Evolutionary conservation across 768 basidiomycete genomes (phyloP).

Genomic region (Rhodotorula diobovata): DNA sequence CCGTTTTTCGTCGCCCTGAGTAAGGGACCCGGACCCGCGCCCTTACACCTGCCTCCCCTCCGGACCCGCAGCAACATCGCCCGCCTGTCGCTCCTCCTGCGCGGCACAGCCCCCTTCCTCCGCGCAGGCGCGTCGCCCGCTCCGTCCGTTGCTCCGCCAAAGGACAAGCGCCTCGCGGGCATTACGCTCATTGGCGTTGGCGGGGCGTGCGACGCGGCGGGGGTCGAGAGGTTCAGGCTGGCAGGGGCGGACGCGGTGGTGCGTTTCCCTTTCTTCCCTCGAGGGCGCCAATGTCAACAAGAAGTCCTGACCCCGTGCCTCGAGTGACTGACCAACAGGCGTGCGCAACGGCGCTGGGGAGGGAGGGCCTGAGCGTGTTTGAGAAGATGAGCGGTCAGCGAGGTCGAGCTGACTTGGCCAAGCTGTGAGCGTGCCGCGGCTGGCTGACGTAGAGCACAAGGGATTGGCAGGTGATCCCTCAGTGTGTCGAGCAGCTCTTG

Average conservation of each 20-base stretch:
- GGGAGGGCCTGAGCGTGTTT: constrained; percentile 51
- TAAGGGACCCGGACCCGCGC: too few relatives aligned
- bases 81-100: constrained; percentile 58
- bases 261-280: neutral
- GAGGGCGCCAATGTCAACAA: neutral
- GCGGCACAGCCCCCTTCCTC: constrained; percentile 47
- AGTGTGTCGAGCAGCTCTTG: too few relatives aligned
- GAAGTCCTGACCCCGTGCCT: neutral
- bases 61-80: constrained; percentile 44
- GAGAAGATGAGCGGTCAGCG: constrained; percentile 38
- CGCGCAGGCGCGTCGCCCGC: too few relatives aligned
- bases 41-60: neutral
- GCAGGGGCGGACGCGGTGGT: constrained; percentile 67
- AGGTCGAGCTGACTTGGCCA: neutral
- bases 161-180: constrained; percentile 50
- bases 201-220: constrained; percentile 63
- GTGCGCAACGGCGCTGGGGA: constrained; percentile 56
- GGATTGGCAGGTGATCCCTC: too few relatives aligned
- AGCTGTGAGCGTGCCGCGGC: too few relatives aligned
- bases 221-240: constrained; percentile 63
- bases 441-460: too few relatives aligned
- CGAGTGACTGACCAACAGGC: constrained; percentile 49
- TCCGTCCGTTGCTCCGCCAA: too few relatives aligned
- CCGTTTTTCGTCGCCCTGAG: too few relatives aligned
- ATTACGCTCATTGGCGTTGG: constrained; percentile 75